These are phyloP conservation scores for Wallacemonas sp. DNA, from an alignment of 208 protist species.

Conservation along the genomic window DNA sequence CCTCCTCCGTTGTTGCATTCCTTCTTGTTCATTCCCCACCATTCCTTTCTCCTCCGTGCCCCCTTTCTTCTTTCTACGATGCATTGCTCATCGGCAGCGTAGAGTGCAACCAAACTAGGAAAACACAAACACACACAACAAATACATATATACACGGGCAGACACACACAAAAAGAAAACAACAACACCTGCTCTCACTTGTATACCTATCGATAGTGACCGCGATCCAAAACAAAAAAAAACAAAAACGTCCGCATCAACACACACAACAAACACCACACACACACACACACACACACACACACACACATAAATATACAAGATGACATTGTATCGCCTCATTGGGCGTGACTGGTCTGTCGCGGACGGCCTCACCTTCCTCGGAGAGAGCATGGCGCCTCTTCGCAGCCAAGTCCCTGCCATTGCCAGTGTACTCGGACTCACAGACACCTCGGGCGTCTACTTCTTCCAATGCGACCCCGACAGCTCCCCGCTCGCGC, in stretches of 20 bases:
- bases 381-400: constrained; percentile 23
- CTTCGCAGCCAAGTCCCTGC: constrained; percentile 12
- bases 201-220: no score
- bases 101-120: constrained; percentile 7
- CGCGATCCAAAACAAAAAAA: no score
- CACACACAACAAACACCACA: background rate
- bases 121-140: background rate
- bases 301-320: background rate
- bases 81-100: no score
- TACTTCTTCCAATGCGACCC: constrained; percentile 24
- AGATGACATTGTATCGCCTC: constrained; percentile 12
- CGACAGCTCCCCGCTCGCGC: constrained; percentile 15
- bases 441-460: constrained; percentile 19
- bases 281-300: background rate
- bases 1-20: no score
- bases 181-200: background rate
- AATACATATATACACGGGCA: background rate
- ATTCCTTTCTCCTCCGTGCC: no score
- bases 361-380: background rate
- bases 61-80: no score
- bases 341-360: constrained; percentile 2
- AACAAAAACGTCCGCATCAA: constrained; percentile 3
- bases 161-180: background rate
- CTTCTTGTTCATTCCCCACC: no score
- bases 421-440: constrained; percentile 7